A percentile compares a stretch with the other conserved stretches of the same genome.
phyloP scores from a whole-genome alignment of 83 land plant species.

The Picea abies region DNA sequence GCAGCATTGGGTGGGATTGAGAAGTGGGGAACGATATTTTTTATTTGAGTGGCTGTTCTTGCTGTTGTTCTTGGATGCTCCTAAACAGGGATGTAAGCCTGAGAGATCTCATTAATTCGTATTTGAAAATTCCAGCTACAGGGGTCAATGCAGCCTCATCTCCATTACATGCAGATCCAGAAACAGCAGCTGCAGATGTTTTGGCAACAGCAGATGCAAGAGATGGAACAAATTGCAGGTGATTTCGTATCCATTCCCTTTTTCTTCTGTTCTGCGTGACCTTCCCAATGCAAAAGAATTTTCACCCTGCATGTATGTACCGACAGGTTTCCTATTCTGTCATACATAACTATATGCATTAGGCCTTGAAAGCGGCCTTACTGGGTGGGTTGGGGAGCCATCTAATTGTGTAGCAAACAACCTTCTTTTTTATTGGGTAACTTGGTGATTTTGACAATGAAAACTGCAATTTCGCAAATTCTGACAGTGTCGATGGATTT shows the following conservation, averaged over 20 bases:
- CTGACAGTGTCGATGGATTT: too few relatives aligned
- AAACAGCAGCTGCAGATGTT: slow-evolving; percentile 45
- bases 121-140: slow-evolving; percentile 16
- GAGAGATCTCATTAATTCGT: slow-evolving; percentile 2
- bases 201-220: slow-evolving; percentile 49
- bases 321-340: too few relatives aligned
- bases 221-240: slow-evolving; percentile 47
- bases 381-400: background rate
- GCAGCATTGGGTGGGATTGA: background rate
- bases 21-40: background rate
- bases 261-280: background rate
- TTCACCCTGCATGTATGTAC: too few relatives aligned
- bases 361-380: background rate
- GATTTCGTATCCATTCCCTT: too few relatives aligned
- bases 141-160: slow-evolving; percentile 30
- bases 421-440: too few relatives aligned
- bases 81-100: background rate
- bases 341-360: background rate
- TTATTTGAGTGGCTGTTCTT: background rate
- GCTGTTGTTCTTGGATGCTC: background rate
- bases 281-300: background rate
- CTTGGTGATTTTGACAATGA: too few relatives aligned
- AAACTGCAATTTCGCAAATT: too few relatives aligned
- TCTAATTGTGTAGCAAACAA: too few relatives aligned
- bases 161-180: slow-evolving; percentile 41